Evolutionary conservation across 352 stramenopile genomes (phyloP), one percentile per base, ranked within the genome.

Genomic region (Globisporangium nodosum): DNA sequence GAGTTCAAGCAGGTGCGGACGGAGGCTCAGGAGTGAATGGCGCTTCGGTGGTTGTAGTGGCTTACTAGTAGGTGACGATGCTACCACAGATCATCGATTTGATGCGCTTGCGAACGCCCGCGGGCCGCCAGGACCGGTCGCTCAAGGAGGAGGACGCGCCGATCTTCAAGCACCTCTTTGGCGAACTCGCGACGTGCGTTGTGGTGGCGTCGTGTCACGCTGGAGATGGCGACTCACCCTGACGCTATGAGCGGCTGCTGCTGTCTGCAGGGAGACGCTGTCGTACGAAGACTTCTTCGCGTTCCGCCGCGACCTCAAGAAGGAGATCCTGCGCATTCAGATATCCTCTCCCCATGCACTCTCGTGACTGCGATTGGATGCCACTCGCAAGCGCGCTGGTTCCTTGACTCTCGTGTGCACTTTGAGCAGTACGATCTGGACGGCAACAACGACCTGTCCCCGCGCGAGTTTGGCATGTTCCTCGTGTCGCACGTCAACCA

Each of bases 341-440:
- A 92, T 92, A 92, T 92, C 82, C 78, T 88, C 55, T 47, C 45
- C 47, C 30, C 35, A 35, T 2, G 16, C 12, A 7, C 9, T 30
- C 15, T 40, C 3, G 15, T 52, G 24, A 35, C 30, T 5, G 5
- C 37, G 8, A 13, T 13, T 4, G 8, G 8, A 40, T 15, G 35
- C 11, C 35, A 16, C 9, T 9, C 12, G 11, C 1, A 49, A n/a
- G 33, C 30, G 24, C 11, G 27, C 8, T 18, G 52, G 61, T 65
- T 80, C 70, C 68, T 88, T 88, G 56, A 86, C 72, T 24, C 13
- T 5, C 9, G 24, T 15, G 46, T 74, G 72, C 78, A 94, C 78
- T 95, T 95, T 76, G 84, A 92, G 69, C 84, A 95, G 69, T 95
- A 92, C 77, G 86, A 94, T 60, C 64, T 92, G 9, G 84, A 95